Evolutionary conservation across 768 basidiomycete species (phyloP).

Genomic region (Kwoniella heveanensis): DNA sequence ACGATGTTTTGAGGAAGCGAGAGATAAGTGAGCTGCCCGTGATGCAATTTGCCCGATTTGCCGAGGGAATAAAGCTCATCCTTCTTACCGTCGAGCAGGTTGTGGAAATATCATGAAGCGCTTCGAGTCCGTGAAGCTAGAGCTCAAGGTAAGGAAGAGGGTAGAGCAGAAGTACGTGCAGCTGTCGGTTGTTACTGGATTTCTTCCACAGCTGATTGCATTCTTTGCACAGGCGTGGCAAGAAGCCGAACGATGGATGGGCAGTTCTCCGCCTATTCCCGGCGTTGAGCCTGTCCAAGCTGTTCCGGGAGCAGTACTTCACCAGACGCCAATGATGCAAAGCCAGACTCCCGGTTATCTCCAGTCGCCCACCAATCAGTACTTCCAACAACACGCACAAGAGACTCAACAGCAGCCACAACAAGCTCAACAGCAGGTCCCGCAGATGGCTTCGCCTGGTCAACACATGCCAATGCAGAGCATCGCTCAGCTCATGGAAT

Average conservation of each 20-base stretch:
- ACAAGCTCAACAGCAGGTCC: slow-evolving; percentile 14
- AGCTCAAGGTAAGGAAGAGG: slow-evolving; percentile 52
- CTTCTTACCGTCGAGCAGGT: background rate
- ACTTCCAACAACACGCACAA: slow-evolving; percentile 12
- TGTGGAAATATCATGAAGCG: slow-evolving; percentile 46
- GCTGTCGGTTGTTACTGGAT: background rate
- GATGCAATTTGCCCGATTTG: too few species aligned
- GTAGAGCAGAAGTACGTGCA: slow-evolving; percentile 47
- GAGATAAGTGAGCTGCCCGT: slow-evolving; percentile 44
- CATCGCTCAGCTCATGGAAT: slow-evolving; percentile 25
- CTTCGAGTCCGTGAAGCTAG: slow-evolving; percentile 48
- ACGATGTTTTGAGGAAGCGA: slow-evolving; percentile 50
- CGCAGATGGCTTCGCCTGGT: slow-evolving; percentile 14
- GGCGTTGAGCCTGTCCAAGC: slow-evolving; percentile 45
- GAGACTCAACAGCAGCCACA: slow-evolving; percentile 19
- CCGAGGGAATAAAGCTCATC: too few species aligned
- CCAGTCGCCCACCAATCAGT: slow-evolving; percentile 12
- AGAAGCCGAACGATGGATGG: slow-evolving; percentile 55
- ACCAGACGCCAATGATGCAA: slow-evolving; percentile 33
- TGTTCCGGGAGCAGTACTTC: slow-evolving; percentile 41
- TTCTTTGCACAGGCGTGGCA: slow-evolving; percentile 45
- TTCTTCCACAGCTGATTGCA: slow-evolving; percentile 12
- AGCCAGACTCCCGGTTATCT: slow-evolving; percentile 8
- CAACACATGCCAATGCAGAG: slow-evolving; percentile 8
- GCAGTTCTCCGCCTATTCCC: slow-evolving; percentile 51